Evolutionary conservation across 1,284 basidiomycete genomes (phyloP).

Genomic region (Heterobasidion occidentale): DNA sequence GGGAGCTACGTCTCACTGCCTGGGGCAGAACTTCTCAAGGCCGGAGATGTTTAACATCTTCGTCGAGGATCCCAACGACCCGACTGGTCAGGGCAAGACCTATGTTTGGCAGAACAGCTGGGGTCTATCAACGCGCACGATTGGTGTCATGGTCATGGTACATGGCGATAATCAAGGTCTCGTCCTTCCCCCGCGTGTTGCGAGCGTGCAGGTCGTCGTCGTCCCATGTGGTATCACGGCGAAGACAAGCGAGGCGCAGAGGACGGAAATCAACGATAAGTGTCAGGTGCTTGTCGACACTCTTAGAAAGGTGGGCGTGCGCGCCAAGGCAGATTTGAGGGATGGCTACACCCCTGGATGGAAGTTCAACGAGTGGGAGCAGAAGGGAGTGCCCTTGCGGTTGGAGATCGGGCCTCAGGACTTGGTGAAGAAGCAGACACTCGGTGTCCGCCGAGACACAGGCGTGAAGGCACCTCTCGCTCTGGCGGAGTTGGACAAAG

Average conservation of each 20-base stretch:
- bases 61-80: slow-evolving; percentile 87
- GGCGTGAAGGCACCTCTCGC: slow-evolving; percentile 74
- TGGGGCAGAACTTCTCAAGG: slow-evolving; percentile 97
- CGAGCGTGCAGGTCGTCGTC: slow-evolving; percentile 86
- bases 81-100: slow-evolving; percentile 58
- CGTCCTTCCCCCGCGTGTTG: slow-evolving; percentile 92
- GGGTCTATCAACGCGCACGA: slow-evolving; percentile 94
- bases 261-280: slow-evolving; percentile 70
- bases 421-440: slow-evolving; percentile 75
- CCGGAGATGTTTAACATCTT: slow-evolving; percentile 97
- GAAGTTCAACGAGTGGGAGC: slow-evolving; percentile 99
- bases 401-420: slow-evolving; percentile 97
- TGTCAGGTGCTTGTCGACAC: slow-evolving; percentile 71
- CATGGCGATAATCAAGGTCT: slow-evolving; percentile 98
- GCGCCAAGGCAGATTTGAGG: slow-evolving; percentile 86
- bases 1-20: slow-evolving; percentile 94
- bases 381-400: slow-evolving; percentile 95
- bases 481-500: slow-evolving; percentile 51
- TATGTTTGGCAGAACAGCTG: slow-evolving; percentile 98
- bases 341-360: slow-evolving; percentile 97
- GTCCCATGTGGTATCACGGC: slow-evolving; percentile 91
- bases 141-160: slow-evolving; percentile 99
- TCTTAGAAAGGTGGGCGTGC: slow-evolving; percentile 68
- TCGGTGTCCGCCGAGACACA: slow-evolving; percentile 87
- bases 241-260: slow-evolving; percentile 66